Evolutionary conservation across 768 basidiomycete species (phyloP).

Genomic region (Calocybe gangraenosa): DNA sequence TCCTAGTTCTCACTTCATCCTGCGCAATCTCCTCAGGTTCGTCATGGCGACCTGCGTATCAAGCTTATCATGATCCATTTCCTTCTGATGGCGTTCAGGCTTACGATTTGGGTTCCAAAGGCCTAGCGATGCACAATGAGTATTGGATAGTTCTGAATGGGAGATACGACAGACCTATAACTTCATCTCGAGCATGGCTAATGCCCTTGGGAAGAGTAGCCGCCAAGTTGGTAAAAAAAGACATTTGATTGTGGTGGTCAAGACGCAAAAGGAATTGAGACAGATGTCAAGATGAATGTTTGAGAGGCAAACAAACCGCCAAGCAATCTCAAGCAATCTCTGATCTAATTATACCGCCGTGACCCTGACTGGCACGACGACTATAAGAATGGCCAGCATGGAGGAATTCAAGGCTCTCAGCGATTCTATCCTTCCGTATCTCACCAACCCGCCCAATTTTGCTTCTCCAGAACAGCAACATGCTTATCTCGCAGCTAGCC

Average conservation of each 20-base stretch:
- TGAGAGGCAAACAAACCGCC: neutral
- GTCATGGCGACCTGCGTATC: slow-evolving; percentile 59
- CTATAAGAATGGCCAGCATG: slow-evolving; percentile 8
- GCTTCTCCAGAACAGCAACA: slow-evolving; percentile 2
- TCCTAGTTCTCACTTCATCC: slow-evolving; percentile 71
- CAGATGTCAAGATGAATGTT: slow-evolving; percentile 4
- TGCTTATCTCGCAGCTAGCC: slow-evolving; percentile 11
- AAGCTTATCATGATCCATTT: neutral
- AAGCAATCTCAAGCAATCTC: neutral
- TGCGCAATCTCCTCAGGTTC: slow-evolving; percentile 64
- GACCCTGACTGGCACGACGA: neutral
- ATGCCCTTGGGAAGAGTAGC: slow-evolving; percentile 28
- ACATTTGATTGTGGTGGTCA: slow-evolving; percentile 17
- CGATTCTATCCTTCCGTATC: slow-evolving; percentile 12
- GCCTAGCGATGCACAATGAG: slow-evolving; percentile 24
- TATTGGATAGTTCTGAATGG: neutral
- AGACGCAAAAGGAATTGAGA: neutral
- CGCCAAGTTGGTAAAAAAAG: slow-evolving; percentile 23
- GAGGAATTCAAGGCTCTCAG: slow-evolving; percentile 9
- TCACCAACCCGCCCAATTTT: slow-evolving; percentile 8
- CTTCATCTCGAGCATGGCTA: slow-evolving; percentile 38
- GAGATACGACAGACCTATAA: slow-evolving; percentile 23
- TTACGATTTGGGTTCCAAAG: slow-evolving; percentile 43
- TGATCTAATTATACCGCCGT: neutral
- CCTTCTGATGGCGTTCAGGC: slow-evolving; percentile 5